Conservation (phyloP, 2,329 filamentous ascomycete genomes). For the Verruconis gallopava region DNA sequence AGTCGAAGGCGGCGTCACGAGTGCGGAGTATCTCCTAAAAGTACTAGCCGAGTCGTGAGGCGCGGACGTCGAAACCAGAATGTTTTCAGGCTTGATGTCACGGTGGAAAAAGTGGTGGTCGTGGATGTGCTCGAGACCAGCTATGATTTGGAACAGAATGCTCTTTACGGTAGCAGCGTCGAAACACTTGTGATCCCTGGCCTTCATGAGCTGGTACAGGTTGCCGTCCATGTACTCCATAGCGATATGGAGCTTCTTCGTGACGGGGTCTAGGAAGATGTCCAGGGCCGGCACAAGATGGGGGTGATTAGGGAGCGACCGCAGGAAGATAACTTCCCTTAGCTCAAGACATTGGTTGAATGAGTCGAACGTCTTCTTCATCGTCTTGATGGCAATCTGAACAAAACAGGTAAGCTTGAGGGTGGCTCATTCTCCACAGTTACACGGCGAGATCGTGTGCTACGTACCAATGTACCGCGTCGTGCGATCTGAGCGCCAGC, state of each 20-base stretch:
- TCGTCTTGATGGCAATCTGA: conserved; percentile 96
- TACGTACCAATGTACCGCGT: conserved; percentile 78
- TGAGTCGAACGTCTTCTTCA: conserved; percentile 99
- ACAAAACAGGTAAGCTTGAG: too few species aligned
- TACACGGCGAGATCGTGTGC: conserved; percentile 4
- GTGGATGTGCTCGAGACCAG: conserved; percentile 93
- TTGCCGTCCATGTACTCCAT: conserved; percentile 99
- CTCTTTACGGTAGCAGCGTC: conserved; percentile 92
- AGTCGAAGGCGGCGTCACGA: conserved; percentile 90
- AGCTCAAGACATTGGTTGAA: conserved; percentile 83
- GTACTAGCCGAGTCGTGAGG: conserved; percentile 69
- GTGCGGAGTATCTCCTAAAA: conserved; percentile 82
- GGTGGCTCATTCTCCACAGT: too few species aligned
- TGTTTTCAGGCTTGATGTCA: conserved; percentile 98
- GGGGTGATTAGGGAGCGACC: conserved; percentile 72
- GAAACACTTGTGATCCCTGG: conserved; percentile 84
- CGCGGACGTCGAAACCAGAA: conserved; percentile 83
- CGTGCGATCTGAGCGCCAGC: conserved; percentile 81
- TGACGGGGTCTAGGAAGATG: conserved; percentile 94
- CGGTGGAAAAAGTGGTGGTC: conserved; percentile 96
- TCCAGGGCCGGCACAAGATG: conserved; percentile 96
- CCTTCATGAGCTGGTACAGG: conserved; percentile 97
- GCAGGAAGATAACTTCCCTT: conserved; percentile 90
- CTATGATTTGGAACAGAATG: conserved; percentile 93
- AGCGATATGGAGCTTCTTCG: conserved; percentile 89